Evolutionary conservation across 768 basidiomycete species (phyloP).

Genomic region (Ramaria sp.): DNA sequence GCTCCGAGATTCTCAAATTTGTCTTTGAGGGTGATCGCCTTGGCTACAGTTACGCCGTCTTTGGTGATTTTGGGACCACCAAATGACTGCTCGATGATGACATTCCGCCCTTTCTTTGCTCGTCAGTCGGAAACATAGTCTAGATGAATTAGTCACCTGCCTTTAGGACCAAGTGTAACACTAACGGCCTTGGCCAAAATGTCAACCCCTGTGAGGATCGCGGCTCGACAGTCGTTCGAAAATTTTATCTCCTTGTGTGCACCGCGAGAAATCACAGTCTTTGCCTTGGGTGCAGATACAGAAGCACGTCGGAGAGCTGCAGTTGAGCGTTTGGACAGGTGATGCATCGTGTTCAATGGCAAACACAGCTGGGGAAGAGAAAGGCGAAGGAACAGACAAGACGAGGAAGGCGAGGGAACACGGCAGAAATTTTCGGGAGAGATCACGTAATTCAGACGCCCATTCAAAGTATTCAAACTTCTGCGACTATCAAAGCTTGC

Average conservation of each 20-base stretch:
- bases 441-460: neutral
- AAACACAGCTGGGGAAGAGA: conserved; percentile 1
- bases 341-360: conserved; percentile 46
- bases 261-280: conserved; percentile 38
- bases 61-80: conserved; percentile 95
- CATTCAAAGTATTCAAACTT: too few relatives aligned
- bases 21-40: conserved; percentile 88
- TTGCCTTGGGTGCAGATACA: conserved; percentile 34
- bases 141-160: conserved; percentile 24
- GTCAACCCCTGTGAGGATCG: conserved; percentile 93
- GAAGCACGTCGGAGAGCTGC: conserved; percentile 59
- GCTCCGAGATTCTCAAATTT: conserved; percentile 99
- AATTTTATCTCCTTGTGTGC: conserved; percentile 97
- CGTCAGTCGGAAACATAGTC: conserved; percentile 10
- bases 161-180: conserved; percentile 95
- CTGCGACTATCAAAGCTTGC: too few relatives aligned
- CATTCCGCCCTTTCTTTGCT: conserved; percentile 64
- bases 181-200: conserved; percentile 93
- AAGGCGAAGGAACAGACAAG: neutral
- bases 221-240: conserved; percentile 87
- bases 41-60: conserved; percentile 97
- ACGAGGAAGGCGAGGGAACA: conserved; percentile 2
- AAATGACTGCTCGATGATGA: conserved; percentile 92
- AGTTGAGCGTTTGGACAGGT: conserved; percentile 54
- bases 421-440: conserved; percentile 7